phyloP scores from a whole-genome alignment of 1,284 basidiomycete species.

The Tetrapyrgos nigripes region DNA sequence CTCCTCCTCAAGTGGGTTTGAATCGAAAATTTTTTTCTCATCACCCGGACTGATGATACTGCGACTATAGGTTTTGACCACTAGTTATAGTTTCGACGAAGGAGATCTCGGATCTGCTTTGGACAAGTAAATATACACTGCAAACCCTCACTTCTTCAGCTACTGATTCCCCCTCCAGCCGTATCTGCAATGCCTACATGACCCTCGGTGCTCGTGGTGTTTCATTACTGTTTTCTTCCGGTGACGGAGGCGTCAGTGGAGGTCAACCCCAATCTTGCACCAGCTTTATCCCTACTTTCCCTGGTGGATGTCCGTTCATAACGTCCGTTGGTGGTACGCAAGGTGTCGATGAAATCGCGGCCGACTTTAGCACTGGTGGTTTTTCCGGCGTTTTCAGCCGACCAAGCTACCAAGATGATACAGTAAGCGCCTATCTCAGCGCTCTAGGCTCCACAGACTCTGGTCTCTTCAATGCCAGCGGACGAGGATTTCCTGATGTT shows the following conservation, averaged over 20 bases:
- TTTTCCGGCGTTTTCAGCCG: conserved; percentile 45
- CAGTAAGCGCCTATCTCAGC: conserved; percentile 30
- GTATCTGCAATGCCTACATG: conserved; percentile 41
- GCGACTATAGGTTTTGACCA: conserved; percentile 26
- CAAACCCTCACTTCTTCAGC: conserved; percentile 9
- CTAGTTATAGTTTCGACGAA: conserved; percentile 34
- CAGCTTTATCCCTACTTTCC: conserved; percentile 42
- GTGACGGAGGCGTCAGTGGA: conserved; percentile 46
- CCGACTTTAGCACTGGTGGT: conserved; percentile 45
- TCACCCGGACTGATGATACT: conserved; percentile 13
- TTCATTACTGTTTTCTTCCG: conserved; percentile 44
- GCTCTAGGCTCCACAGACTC: conserved; percentile 37
- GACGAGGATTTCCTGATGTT: conserved; percentile 52
- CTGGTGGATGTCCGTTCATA: conserved; percentile 29
- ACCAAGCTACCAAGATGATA: conserved; percentile 41
- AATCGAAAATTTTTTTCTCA: conserved; percentile 1
- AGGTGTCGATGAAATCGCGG: conserved; percentile 35
- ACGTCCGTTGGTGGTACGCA: conserved; percentile 35
- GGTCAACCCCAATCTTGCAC: conserved; percentile 31
- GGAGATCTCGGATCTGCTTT: conserved; percentile 26
- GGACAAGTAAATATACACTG: conserved; percentile 25
- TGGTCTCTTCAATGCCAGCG: conserved; percentile 41
- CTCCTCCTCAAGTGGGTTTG: conserved; percentile 35
- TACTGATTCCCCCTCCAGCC: conserved; percentile 24
- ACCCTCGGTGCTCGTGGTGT: conserved; percentile 42